These are phyloP conservation scores for Neofusicoccum umdonicola DNA, from an alignment of 2,329 filamentous ascomycete genomes.

Conservation along the genomic window DNA sequence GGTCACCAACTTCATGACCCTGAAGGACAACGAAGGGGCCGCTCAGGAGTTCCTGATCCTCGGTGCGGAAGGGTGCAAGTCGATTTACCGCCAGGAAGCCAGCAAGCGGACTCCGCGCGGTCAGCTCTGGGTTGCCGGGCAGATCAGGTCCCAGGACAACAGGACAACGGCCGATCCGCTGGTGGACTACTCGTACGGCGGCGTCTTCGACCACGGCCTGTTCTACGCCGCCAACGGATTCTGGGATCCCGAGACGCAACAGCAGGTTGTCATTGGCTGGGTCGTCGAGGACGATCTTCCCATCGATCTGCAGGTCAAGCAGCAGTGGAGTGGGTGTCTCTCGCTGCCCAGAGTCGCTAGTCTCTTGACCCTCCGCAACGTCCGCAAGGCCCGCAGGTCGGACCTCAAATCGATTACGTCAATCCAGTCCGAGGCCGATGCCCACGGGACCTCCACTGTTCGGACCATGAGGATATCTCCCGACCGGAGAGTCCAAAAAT, in stretches of 20 bases:
- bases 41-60: constrained; percentile 44
- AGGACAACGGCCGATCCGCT: neutral
- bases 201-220: constrained; percentile 49
- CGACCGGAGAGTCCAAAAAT: neutral
- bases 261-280: constrained; percentile 50
- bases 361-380: constrained; percentile 39
- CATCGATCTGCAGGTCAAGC: constrained; percentile 40
- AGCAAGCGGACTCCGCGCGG: constrained; percentile 24
- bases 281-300: constrained; percentile 52
- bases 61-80: constrained; percentile 45
- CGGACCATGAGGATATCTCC: constrained; percentile 40
- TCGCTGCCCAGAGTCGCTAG: constrained; percentile 47
- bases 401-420: constrained; percentile 43
- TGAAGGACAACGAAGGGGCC: constrained; percentile 27
- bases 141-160: constrained; percentile 19
- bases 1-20: constrained; percentile 47
- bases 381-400: constrained; percentile 38
- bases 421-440: constrained; percentile 26
- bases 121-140: constrained; percentile 48
- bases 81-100: constrained; percentile 20
- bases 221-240: constrained; percentile 53
- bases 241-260: constrained; percentile 42
- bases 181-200: constrained; percentile 41
- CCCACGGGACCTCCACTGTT: constrained; percentile 36
- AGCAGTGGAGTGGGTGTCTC: constrained; percentile 52